Evolutionary conservation across 129 eudicot species (phyloP).

Genomic region (Arctium lappa): DNA sequence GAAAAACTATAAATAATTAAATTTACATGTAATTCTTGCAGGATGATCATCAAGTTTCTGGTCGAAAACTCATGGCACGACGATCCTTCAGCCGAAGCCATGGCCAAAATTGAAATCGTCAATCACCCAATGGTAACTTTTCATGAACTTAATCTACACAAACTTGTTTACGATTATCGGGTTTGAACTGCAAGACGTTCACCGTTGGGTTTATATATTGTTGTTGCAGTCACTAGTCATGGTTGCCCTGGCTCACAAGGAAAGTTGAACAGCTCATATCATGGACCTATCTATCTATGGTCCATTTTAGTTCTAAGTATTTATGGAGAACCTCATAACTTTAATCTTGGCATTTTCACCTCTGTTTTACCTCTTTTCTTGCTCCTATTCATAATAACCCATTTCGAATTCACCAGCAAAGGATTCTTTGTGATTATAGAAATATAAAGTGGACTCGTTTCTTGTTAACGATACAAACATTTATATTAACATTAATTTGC

Average conservation of each 20-base stretch:
- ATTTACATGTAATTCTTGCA: constrained; percentile 18
- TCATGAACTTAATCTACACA: neutral
- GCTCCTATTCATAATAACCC: neutral
- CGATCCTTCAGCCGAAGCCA: constrained; percentile 77
- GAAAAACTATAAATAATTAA: neutral
- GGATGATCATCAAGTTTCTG: constrained; percentile 71
- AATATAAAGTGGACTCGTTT: constrained; percentile 15
- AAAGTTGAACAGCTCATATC: neutral
- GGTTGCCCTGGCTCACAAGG: neutral
- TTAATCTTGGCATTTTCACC: neutral
- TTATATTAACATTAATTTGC: neutral
- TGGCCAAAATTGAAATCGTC: constrained; percentile 52
- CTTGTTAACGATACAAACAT: neutral
- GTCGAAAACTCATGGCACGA: constrained; percentile 70
- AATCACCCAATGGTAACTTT: neutral
- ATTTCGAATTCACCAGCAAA: neutral
- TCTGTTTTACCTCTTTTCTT: neutral
- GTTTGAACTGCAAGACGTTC: neutral
- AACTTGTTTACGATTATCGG: neutral
- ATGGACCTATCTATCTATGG: neutral
- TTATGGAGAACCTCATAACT: neutral
- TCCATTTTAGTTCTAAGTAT: constrained; percentile 14
- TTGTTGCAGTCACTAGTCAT: neutral
- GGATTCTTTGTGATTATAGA: constrained; percentile 22
- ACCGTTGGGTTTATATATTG: neutral